phyloP scores from a whole-genome alignment of 2,329 filamentous ascomycete genomes.

The Clonostachys sp. region DNA sequence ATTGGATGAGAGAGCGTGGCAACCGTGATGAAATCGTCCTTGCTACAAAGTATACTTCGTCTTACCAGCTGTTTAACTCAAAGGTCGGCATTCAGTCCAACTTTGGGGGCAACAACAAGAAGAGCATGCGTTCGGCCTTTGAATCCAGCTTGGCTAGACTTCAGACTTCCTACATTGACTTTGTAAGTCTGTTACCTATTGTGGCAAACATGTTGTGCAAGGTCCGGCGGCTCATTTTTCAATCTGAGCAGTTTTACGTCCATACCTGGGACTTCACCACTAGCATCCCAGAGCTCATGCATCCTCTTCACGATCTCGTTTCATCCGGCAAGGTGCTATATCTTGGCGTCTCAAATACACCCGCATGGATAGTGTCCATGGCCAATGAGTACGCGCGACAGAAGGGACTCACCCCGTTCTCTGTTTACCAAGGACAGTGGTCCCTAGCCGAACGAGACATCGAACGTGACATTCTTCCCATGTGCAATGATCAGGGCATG shows the following conservation, averaged over 20 bases:
- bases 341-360: slow-evolving; percentile 17
- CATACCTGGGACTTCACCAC: slow-evolving; percentile 17
- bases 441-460: slow-evolving; percentile 12
- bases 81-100: slow-evolving; percentile 22
- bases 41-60: slow-evolving; percentile 41
- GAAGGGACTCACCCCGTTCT: slow-evolving; percentile 14
- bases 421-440: slow-evolving; percentile 18
- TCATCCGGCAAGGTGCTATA: slow-evolving; percentile 16
- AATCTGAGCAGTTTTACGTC: slow-evolving; percentile 11
- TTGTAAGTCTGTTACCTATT: no score
- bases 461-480: slow-evolving; percentile 18
- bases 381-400: slow-evolving; percentile 16
- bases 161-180: slow-evolving; percentile 23
- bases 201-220: no score
- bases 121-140: slow-evolving; percentile 28
- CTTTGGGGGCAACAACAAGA: slow-evolving; percentile 29
- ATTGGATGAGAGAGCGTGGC: slow-evolving; percentile 37
- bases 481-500: slow-evolving; percentile 19
- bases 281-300: slow-evolving; percentile 16
- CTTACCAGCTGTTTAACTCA: slow-evolving; percentile 23
- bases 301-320: slow-evolving; percentile 15
- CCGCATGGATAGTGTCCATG: slow-evolving; percentile 16
- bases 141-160: slow-evolving; percentile 32
- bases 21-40: slow-evolving; percentile 42
- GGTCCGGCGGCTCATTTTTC: no score